Conservation (phyloP, 768 basidiomycete species). For the Tephrocybe rancida region DNA sequence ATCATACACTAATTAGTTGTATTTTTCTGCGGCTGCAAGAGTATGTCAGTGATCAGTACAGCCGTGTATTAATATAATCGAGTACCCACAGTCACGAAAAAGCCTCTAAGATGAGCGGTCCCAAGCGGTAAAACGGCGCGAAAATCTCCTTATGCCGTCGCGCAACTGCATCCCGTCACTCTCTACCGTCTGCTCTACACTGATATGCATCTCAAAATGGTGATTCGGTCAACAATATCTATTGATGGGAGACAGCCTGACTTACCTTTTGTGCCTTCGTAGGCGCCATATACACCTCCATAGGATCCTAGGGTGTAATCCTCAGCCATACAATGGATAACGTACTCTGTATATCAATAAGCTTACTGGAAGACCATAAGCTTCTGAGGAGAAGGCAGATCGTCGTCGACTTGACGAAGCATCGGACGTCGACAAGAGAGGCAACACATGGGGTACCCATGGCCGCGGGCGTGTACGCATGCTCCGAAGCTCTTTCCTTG, state of each 20-base stretch:
- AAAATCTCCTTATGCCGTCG: not conserved
- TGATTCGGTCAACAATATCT: not conserved
- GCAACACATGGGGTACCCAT: slow-evolving; percentile 4
- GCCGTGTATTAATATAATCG: too few species aligned
- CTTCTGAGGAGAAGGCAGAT: not conserved
- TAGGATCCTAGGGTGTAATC: not conserved
- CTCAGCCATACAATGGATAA: not conserved
- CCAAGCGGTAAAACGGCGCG: not conserved
- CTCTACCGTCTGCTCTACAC: slow-evolving; percentile 7
- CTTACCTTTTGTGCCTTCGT: slow-evolving; percentile 3
- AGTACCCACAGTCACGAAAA: too few species aligned
- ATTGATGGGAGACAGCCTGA: not conserved
- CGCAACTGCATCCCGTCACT: not conserved
- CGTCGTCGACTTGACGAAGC: slow-evolving; percentile 2
- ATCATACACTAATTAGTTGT: too few species aligned
- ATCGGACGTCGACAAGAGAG: slow-evolving; percentile 2
- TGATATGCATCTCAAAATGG: slow-evolving; percentile 7
- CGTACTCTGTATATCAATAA: not conserved
- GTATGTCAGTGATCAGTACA: too few species aligned
- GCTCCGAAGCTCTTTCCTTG: slow-evolving; percentile 27
- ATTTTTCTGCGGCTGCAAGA: too few species aligned
- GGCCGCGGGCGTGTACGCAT: slow-evolving; percentile 17
- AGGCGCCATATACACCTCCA: slow-evolving; percentile 11
- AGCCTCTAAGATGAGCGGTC: not conserved
- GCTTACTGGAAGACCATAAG: slow-evolving; percentile 1